These are phyloP conservation scores for Salisapilia sapeloensis DNA, from an alignment of 352 stramenopile genomes.

Conservation along the genomic window DNA sequence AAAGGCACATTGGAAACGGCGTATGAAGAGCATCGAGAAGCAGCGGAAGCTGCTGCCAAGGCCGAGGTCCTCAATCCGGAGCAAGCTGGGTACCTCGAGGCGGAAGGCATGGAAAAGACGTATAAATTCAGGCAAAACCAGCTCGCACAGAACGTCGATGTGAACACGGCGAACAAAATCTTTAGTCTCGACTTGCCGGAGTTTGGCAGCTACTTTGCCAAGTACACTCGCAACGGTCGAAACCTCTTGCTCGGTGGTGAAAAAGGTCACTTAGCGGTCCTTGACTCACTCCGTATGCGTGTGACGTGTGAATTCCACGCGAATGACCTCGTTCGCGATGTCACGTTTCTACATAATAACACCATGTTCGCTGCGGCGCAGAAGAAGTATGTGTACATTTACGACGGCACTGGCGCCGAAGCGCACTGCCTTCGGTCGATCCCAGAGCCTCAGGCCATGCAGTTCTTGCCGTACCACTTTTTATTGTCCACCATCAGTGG, in stretches of 20 bases:
- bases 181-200: conserved; percentile 88
- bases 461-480: conserved; percentile 98
- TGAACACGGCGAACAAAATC: conserved; percentile 91
- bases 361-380: conserved; percentile 94
- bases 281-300: conserved; percentile 87
- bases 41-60: conserved; percentile 73
- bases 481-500: conserved; percentile 91
- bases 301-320: conserved; percentile 89
- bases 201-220: conserved; percentile 87
- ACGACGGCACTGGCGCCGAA: conserved; percentile 94
- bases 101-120: conserved; percentile 94
- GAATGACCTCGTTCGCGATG: conserved; percentile 89
- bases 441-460: conserved; percentile 81
- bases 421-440: conserved; percentile 92
- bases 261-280: conserved; percentile 90
- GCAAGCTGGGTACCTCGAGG: conserved; percentile 77
- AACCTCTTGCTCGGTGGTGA: conserved; percentile 87
- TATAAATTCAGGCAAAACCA: conserved; percentile 91
- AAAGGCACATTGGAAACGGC: conserved; percentile 43
- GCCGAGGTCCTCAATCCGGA: conserved; percentile 83
- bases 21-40: conserved; percentile 70
- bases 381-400: conserved; percentile 98
- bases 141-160: conserved; percentile 74
- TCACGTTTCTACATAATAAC: conserved; percentile 96
- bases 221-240: conserved; percentile 92